A percentile compares a stretch with the other conserved stretches of the same genome.
These are phyloP conservation scores for Diaporthe vaccinii DNA, from an alignment of 2,329 filamentous ascomycete genomes.

Conservation along the genomic window DNA sequence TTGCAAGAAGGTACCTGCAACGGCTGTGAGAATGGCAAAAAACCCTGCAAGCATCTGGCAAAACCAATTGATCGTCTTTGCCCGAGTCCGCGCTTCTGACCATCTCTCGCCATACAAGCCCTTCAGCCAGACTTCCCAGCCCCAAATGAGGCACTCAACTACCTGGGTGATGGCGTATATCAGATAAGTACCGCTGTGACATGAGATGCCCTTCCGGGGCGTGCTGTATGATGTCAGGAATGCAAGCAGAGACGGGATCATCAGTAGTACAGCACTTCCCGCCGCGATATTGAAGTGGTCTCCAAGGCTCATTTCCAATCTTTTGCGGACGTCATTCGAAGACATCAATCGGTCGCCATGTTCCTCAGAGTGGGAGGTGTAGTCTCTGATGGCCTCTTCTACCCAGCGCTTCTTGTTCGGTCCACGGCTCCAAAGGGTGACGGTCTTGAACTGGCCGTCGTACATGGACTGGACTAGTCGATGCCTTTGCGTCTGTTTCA, in stretches of 20 bases:
- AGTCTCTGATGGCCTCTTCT: conserved; percentile 31
- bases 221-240: conserved; percentile 52
- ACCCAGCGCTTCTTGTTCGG: conserved; percentile 36
- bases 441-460: conserved; percentile 42
- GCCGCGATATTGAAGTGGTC: neutral
- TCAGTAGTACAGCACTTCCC: conserved; percentile 16
- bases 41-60: conserved; percentile 49
- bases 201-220: conserved; percentile 45
- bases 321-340: neutral
- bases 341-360: neutral
- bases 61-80: conserved; percentile 49
- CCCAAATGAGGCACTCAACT: conserved; percentile 49
- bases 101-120: conserved; percentile 47
- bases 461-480: conserved; percentile 44
- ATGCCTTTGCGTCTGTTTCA: conserved; percentile 44
- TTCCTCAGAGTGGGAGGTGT: neutral
- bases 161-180: conserved; percentile 48
- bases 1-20: conserved; percentile 47
- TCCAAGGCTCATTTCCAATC: neutral
- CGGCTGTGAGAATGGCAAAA: conserved; percentile 51
- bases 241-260: conserved; percentile 48
- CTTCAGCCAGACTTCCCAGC: conserved; percentile 46
- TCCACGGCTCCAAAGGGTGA: conserved; percentile 52
- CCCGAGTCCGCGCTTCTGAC: conserved; percentile 45
- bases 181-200: conserved; percentile 45